Percentiles rank a stretch among this genome's conserved stretches.
phyloP scores from a whole-genome alignment of 2,329 filamentous ascomycete genomes.

The Rhynchosporium agropyri region DNA sequence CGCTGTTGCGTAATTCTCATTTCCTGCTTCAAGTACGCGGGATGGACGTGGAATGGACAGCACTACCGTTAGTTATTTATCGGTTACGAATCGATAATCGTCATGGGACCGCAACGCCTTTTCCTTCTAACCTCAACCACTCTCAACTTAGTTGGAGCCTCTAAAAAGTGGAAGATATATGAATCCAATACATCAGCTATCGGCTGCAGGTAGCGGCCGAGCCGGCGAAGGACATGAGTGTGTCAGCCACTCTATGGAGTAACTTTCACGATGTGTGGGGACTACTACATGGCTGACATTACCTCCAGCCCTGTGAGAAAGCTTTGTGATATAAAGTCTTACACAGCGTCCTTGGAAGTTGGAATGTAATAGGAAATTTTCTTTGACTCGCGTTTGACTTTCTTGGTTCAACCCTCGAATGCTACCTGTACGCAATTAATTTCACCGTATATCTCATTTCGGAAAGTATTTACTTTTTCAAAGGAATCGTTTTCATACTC shows the following conservation, averaged over 20 bases:
- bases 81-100: constrained; percentile 23
- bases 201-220: constrained; percentile 9
- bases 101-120: constrained; percentile 18
- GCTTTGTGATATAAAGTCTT: neutral
- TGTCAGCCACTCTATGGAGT: constrained; percentile 8
- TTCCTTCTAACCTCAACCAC: constrained; percentile 20
- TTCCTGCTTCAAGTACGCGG: constrained; percentile 1
- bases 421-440: too few species aligned
- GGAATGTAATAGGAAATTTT: too few species aligned
- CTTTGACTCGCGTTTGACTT: too few species aligned
- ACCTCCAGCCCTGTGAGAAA: neutral
- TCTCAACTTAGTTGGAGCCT: constrained; percentile 8
- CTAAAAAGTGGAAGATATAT: neutral
- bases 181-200: constrained; percentile 7
- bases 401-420: too few species aligned
- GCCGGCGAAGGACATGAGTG: neutral
- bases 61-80: constrained; percentile 14
- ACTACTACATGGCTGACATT: constrained; percentile 7
- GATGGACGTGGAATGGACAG: neutral
- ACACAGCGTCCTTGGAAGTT: neutral
- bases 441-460: too few species aligned
- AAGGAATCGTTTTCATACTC: neutral
- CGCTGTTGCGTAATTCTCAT: constrained; percentile 12
- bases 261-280: constrained; percentile 1
- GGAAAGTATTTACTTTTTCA: neutral